Evolutionary conservation across 2,329 filamentous ascomycete genomes (phyloP).

Genomic region (Fonsecaea multimorphosa): DNA sequence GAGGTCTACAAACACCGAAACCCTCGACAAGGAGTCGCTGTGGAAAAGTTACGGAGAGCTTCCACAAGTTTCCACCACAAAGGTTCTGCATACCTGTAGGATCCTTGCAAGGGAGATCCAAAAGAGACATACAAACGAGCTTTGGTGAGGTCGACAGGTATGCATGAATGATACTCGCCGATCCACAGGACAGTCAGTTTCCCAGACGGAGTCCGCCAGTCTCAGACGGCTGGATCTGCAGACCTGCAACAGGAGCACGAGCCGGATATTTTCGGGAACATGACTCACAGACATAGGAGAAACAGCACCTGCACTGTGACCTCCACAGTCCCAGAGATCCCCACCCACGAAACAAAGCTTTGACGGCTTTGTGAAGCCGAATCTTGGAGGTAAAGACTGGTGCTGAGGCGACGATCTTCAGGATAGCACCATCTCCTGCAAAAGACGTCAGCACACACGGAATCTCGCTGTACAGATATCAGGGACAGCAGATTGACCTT

Average conservation of each 20-base stretch:
- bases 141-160: background rate
- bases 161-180: background rate
- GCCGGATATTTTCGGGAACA: background rate
- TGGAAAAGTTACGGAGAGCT: background rate
- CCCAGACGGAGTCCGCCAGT: background rate
- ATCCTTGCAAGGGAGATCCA: background rate
- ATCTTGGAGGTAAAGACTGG: background rate
- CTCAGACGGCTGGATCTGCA: background rate
- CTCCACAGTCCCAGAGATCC: background rate
- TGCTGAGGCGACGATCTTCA: background rate
- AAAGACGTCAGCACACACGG: background rate
- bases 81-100: background rate
- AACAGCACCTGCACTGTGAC: background rate
- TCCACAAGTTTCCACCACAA: background rate
- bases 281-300: background rate
- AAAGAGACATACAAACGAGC: background rate
- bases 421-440: background rate
- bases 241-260: background rate
- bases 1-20: background rate
- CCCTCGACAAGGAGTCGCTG: background rate
- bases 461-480: background rate
- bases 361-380: background rate
- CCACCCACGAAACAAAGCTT: background rate
- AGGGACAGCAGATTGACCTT: background rate
- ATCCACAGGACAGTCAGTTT: background rate